These are phyloP conservation scores for Termitomyces sp. DNA, from an alignment of 768 basidiomycete genomes.

Conservation along the genomic window DNA sequence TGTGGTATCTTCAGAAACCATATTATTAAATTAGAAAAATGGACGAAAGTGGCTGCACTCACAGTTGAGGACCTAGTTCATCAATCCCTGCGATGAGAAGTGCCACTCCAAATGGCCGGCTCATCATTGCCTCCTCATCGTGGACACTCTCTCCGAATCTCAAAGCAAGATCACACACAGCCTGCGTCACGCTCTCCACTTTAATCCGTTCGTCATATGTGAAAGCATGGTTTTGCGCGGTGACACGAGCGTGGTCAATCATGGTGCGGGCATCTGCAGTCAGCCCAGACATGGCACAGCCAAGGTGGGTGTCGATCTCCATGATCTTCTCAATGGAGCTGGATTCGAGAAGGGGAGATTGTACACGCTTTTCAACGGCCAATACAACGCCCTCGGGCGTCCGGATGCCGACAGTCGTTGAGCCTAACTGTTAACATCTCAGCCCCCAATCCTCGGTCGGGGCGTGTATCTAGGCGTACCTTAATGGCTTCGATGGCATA, in stretches of 20 bases:
- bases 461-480: conserved; percentile 33
- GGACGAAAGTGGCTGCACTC: conserved; percentile 21
- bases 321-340: conserved; percentile 99
- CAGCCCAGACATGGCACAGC: conserved; percentile 96
- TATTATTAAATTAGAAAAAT: not conserved
- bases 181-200: conserved; percentile 97
- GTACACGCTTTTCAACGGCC: conserved; percentile 97
- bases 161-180: conserved; percentile 94
- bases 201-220: conserved; percentile 96
- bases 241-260: conserved; percentile 99
- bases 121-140: conserved; percentile 99
- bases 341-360: conserved; percentile 92
- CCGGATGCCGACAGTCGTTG: conserved; percentile 93
- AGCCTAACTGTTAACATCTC: conserved; percentile 72
- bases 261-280: conserved; percentile 98
- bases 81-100: conserved; percentile 96
- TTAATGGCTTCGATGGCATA: conserved; percentile 99
- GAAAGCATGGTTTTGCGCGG: conserved; percentile 91
- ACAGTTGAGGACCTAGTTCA: conserved; percentile 95
- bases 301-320: conserved; percentile 97
- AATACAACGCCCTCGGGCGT: conserved; percentile 89
- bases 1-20: conserved; percentile 70
- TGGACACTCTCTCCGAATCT: conserved; percentile 98
- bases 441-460: not conserved
- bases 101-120: conserved; percentile 97